Base-by-base conservation (phyloP, 2,329 filamentous ascomycete species). In the Trichophyton verrucosum region DNA sequence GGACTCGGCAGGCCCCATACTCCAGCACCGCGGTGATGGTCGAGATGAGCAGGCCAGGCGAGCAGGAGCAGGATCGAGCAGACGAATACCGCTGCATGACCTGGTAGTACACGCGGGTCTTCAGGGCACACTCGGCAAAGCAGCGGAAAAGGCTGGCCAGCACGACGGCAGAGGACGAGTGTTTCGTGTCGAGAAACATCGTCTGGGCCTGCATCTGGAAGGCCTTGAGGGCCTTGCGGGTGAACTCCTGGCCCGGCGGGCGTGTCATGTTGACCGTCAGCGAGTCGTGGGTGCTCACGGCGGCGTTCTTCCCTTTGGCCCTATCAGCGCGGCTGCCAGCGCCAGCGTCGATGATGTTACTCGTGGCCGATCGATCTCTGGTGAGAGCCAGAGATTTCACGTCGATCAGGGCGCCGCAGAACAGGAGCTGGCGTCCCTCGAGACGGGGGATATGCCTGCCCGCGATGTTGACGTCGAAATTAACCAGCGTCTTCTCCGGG, bases 151-250 rank as follows among this genome's bases (percentile, higher is more conserved):
- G 76, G 66, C 94, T 95, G n/a, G 75, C 73, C 3, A 92, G 77
- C 11, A 94, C 87, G 0, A 85, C 88, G 3, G 71, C 66, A 6
- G 81, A 70, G 2, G 84, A 82, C 75, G 97, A 97, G 76, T 92
- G 86, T 2, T 79, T 74, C 3, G 88, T 88, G 71, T 95, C 90
- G 1, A 75, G 65, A 62, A 74, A 76, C 73, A 75, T 76, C 57
- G 84, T 78, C 67, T 94, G 88, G 58, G 91, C 86, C 70, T 95
- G 89, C 59, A 94, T 84, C 71, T 91, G 91, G 77, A 97, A 90
- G 2, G 84, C 71, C 64, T 77, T 77, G 47, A 96, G 76, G 13
- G 89, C 80, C 74, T 94, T 96, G 57, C 88, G 83, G 70, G 88
- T 83, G 67, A 96, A 95, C 9, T 84, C 85, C 65, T 84, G 84